Evolutionary conservation across 306 rosid genomes (phyloP).

Genomic region (Rosa chinensis): DNA sequence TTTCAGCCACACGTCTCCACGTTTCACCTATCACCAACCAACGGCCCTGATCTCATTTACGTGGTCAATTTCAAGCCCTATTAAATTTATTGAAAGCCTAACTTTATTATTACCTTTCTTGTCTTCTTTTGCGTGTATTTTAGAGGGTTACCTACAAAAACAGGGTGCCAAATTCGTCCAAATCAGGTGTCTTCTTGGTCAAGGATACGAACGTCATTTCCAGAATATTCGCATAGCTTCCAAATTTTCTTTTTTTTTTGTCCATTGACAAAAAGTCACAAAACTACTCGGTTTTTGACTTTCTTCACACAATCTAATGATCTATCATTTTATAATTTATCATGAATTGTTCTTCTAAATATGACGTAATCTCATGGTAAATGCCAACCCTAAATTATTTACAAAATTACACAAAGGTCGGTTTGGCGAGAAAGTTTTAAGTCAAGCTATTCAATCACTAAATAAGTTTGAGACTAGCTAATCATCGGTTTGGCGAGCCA

Average conservation of each 20-base stretch:
- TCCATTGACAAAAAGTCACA: not conserved
- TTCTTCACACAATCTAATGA: too few relatives aligned
- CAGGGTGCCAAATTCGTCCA: not conserved
- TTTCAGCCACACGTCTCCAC: constrained; percentile 13
- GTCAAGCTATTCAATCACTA: too few relatives aligned
- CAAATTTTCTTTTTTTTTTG: not conserved
- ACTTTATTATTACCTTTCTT: not conserved
- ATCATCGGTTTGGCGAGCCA: too few relatives aligned
- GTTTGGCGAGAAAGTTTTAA: too few relatives aligned
- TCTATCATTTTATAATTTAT: too few relatives aligned
- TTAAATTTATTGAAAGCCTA: not conserved
- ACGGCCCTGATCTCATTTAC: constrained; percentile 20
- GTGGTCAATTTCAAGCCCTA: constrained; percentile 31
- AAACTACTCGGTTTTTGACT: not conserved
- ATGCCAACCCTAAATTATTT: too few relatives aligned
- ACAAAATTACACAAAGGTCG: too few relatives aligned
- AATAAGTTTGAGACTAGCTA: too few relatives aligned
- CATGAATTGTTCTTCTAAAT: too few relatives aligned
- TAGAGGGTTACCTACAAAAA: not conserved
- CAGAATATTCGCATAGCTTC: not conserved
- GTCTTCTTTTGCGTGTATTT: not conserved
- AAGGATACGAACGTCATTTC: constrained; percentile 26
- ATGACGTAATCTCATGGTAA: too few relatives aligned
- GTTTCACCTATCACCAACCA: constrained; percentile 8
- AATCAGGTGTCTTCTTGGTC: not conserved